Base-by-base conservation (phyloP, 2,329 filamentous ascomycete species). In the Penicillium sp. region DNA sequence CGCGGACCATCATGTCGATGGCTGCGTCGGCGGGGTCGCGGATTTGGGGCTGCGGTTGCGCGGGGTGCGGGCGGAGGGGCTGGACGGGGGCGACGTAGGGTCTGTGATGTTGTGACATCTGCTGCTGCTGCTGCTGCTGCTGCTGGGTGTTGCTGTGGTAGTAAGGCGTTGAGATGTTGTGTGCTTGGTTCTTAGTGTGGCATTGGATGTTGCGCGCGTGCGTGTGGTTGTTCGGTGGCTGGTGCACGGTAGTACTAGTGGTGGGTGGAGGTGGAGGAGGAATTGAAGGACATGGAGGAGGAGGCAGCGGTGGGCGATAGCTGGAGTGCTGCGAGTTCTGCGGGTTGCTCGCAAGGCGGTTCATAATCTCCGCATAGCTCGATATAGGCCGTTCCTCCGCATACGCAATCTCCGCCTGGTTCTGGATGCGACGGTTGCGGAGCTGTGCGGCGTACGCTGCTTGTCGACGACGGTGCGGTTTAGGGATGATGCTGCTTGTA, bases 11-110 rank as follows among this genome's bases (percentile, higher is more conserved):
- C 47, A 81, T 78, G 51, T 79, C 76, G 19, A 89, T 82, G 0
- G 87, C 87, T 50, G 80, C 78, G 52, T 88, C 86, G 15, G 83
- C 83, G 0, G 85, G 84, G 56, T 86, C 84, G 44, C 82, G 66
- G 71, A 84, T 65, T 66, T 75, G 71, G 2, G 69, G 69, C 3
- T 54, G 63, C 9, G 19, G 45, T 13, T 49, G 15, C 8, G 29
- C 3, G 60, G 29, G 44, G 31, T 44, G 13, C 8, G 23, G 44
- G 21, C 26, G 30, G 47, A 21, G 13, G 49, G 11, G 49, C 7
- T 47, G 49, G 15, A 35, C 55, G 29, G 15, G 49, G 17, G 17
- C 35, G 35, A 41, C 5, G 11, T 41, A 41, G 9, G 35, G 35
- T 41, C 35, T 41, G 65, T 26, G 63, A 66, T 55, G 64, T 66